Base-by-base conservation (phyloP, 2,329 filamentous ascomycete genomes). In the Claviceps capensis region DNA sequence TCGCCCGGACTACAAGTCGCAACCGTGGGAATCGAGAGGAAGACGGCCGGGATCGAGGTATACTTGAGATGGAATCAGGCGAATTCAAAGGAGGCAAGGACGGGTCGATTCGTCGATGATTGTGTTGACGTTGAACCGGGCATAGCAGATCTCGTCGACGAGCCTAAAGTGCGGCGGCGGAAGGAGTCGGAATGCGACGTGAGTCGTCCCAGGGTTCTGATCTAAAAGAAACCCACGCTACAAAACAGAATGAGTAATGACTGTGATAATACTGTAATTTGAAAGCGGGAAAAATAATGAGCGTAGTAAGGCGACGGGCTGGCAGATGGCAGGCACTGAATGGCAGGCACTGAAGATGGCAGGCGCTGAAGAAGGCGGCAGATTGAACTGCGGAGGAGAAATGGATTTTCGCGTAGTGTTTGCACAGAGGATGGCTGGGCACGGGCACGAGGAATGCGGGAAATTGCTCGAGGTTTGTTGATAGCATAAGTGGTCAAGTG, bases 391-490 rank as follows among this genome's bases (percentile, higher is more conserved):
- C 51, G 50, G 55, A 50, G 48, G 47, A 19, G 22, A 40, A 14
- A 53, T 53, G 52, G 48, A 47, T 49, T 51, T 47, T 23, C 49
- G n/a, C 14, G 36, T 38, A 47, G 51, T 47, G 48, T 46, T 38
- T 42, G 47, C 54, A 53, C 46, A 54, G 52, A 48, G 53, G 48
- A 53, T 53, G 52, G 48, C 47, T 55, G 53, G 56, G 41, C 26
- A 30, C 23, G 37, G 48, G 52, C 54, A 56, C 52, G 54, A 60
- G 58, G 59, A 63, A 63, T 63, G 65, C 52, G 64, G 63, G 66
- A 68, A 67, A 68, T 67, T 67, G 62, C 64, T 36, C 60, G 57
- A 60, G 49, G 58, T 46, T 61, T 65, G 63, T 58, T 60, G 60
- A 59, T 58, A 62, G 30, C 30, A 34, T 30, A 8, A 34, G 9